Conservation (phyloP, 257 asterid genomes). For the Solanum sejunctum region DNA sequence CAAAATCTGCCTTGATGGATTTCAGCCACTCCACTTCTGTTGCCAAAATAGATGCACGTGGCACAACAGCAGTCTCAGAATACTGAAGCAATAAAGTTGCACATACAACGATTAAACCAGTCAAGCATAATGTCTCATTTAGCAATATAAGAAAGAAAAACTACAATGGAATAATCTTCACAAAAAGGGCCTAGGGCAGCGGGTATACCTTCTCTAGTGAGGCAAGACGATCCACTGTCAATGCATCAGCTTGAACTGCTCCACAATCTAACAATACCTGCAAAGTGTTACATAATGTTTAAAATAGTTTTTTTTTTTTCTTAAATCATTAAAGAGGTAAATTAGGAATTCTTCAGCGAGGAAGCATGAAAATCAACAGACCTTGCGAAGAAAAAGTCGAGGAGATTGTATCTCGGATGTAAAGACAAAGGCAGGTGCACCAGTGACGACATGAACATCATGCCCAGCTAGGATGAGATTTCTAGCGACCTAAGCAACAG, state of each 20-base stretch:
- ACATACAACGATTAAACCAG: neutral
- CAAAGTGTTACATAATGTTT: neutral
- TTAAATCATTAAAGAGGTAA: neutral
- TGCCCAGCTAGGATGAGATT: conserved; percentile 89
- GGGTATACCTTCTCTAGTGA: conserved; percentile 69
- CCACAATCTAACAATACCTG: conserved; percentile 96
- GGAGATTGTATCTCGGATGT: conserved; percentile 79
- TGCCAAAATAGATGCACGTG: conserved; percentile 74
- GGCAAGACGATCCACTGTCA: conserved; percentile 98
- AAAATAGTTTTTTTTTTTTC: neutral
- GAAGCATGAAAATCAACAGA: conserved; percentile 4
- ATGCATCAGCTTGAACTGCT: conserved; percentile 98
- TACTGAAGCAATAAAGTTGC: conserved; percentile 37
- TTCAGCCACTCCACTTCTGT: conserved; percentile 94
- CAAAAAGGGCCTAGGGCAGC: neutral
- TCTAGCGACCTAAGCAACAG: conserved; percentile 62
- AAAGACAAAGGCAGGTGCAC: conserved; percentile 90
- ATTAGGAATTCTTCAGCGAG: neutral
- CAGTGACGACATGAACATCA: conserved; percentile 91
- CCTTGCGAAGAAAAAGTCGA: conserved; percentile 82
- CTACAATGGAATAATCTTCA: neutral
- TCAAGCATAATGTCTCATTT: neutral
- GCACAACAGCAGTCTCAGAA: conserved; percentile 92
- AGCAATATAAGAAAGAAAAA: neutral
- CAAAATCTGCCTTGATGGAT: conserved; percentile 83